Percentiles rank a stretch among this genome's conserved stretches.
phyloP scores from a whole-genome alignment of 805 yeast species.

The Wickerhamiella parazyma region DNA sequence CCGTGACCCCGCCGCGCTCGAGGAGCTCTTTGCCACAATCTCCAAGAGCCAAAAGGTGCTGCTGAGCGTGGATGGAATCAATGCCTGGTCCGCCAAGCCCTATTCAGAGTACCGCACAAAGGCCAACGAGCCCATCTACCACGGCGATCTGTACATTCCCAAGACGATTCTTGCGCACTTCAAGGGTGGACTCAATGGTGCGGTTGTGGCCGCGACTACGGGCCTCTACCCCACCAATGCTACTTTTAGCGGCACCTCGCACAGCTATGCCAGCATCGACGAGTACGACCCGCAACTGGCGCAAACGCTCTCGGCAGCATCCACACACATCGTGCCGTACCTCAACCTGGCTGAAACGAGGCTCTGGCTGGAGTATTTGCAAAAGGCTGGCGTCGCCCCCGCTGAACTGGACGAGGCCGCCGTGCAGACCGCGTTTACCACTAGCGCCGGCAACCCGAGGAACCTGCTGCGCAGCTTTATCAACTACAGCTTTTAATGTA shows the following conservation, averaged over 20 bases:
- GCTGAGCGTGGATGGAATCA: constrained; percentile 62
- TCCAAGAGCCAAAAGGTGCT: constrained; percentile 35
- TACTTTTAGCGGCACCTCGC: constrained; percentile 40
- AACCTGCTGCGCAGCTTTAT: constrained; percentile 32
- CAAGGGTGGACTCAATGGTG: constrained; percentile 50
- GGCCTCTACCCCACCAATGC: constrained; percentile 38
- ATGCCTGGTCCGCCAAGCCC: constrained; percentile 43
- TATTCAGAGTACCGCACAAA: constrained; percentile 47
- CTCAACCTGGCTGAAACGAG: constrained; percentile 34
- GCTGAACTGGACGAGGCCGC: constrained; percentile 25
- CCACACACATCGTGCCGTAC: constrained; percentile 33
- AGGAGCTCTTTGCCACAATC: constrained; percentile 6
- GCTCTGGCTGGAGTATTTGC: constrained; percentile 30
- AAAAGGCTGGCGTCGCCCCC: constrained; percentile 31
- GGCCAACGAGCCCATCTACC: constrained; percentile 41
- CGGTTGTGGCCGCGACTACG: constrained; percentile 49
- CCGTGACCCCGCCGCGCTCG: constrained; percentile 10
- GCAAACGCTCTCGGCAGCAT: too few species aligned
- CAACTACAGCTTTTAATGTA: constrained; percentile 21
- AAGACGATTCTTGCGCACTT: constrained; percentile 40
- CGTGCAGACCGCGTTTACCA: constrained; percentile 37
- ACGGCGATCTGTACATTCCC: constrained; percentile 51
- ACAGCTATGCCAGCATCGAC: constrained; percentile 39
- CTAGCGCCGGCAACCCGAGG: constrained; percentile 56
- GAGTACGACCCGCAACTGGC: constrained; percentile 46